A percentile compares a stretch with the other conserved stretches of the same genome.
These are phyloP conservation scores for Pseudopithomyces chartarum DNA, from an alignment of 2,329 filamentous ascomycete species.

Conservation along the genomic window DNA sequence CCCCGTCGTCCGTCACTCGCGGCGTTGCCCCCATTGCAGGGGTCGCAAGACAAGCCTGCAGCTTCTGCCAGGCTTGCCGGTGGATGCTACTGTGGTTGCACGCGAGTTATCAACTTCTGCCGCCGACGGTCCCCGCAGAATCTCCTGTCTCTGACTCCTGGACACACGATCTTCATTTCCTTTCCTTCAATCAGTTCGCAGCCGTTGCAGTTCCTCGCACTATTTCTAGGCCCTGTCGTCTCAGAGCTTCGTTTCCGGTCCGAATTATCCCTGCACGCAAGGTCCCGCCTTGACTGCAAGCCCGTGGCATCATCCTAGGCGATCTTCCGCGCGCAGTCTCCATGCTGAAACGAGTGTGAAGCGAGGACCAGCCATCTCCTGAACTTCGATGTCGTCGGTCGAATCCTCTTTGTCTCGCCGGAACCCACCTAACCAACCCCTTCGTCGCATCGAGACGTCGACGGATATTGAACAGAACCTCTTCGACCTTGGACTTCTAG, in stretches of 20 bases:
- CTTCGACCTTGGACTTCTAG: slow-evolving; percentile 39
- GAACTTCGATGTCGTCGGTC: slow-evolving; percentile 43
- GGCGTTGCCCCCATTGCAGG: slow-evolving; percentile 18
- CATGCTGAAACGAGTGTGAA: slow-evolving; percentile 48
- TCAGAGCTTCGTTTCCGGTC: slow-evolving; percentile 13
- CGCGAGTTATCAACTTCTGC: slow-evolving; percentile 1
- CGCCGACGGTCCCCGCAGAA: slow-evolving; percentile 5
- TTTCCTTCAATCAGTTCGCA: neutral
- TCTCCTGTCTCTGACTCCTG: slow-evolving; percentile 4
- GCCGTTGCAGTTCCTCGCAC: slow-evolving; percentile 6
- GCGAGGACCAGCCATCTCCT: slow-evolving; percentile 39
- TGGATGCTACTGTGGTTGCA: neutral
- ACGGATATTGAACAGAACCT: slow-evolving; percentile 40
- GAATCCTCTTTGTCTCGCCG: slow-evolving; percentile 36
- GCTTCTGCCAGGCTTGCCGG: slow-evolving; percentile 4
- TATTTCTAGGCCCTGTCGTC: neutral
- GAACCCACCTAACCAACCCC: slow-evolving; percentile 26
- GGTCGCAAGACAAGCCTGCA: slow-evolving; percentile 19
- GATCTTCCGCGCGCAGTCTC: slow-evolving; percentile 34
- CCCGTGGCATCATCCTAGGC: slow-evolving; percentile 18
- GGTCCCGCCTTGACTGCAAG: slow-evolving; percentile 11
- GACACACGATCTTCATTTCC: slow-evolving; percentile 4
- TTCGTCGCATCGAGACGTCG: slow-evolving; percentile 24
- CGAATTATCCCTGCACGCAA: slow-evolving; percentile 14
- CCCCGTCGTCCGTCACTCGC: slow-evolving; percentile 5